Percentiles rank a stretch among this genome's conserved stretches.
Conservation (phyloP, 345 rosid species). For the Eucalyptus tenuipes region DNA sequence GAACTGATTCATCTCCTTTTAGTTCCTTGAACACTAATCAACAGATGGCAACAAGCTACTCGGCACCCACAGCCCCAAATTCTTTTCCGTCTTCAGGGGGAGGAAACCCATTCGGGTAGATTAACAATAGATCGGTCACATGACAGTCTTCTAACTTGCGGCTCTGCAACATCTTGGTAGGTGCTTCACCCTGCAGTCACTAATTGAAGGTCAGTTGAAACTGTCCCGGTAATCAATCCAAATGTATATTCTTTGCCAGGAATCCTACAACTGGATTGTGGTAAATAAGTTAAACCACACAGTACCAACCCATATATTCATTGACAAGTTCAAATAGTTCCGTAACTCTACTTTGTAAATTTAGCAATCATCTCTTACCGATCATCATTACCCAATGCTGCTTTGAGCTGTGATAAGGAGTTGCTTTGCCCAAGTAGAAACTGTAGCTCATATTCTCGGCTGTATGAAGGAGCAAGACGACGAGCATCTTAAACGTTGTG, state of each 20-base stretch:
- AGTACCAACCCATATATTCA: not conserved
- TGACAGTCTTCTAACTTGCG: not conserved
- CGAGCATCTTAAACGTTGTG: not conserved
- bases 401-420: not conserved
- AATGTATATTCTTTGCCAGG: not conserved
- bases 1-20: not conserved
- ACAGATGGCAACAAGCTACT: slow-evolving; percentile 16
- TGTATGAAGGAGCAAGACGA: not conserved
- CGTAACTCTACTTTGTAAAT: not conserved
- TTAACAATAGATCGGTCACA: not conserved
- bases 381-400: not conserved
- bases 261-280: not conserved
- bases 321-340: not conserved
- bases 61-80: not conserved
- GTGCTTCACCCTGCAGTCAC: not conserved
- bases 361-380: not conserved
- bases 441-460: not conserved
- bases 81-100: slow-evolving; percentile 18
- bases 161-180: not conserved
- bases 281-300: not conserved
- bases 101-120: slow-evolving; percentile 51
- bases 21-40: slow-evolving; percentile 6
- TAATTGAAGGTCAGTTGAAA: not conserved
- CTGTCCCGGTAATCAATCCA: not conserved
- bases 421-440: not conserved